Base-by-base conservation (phyloP, 2,329 filamentous ascomycete species). In the Paracoccidioides lutzii region DNA sequence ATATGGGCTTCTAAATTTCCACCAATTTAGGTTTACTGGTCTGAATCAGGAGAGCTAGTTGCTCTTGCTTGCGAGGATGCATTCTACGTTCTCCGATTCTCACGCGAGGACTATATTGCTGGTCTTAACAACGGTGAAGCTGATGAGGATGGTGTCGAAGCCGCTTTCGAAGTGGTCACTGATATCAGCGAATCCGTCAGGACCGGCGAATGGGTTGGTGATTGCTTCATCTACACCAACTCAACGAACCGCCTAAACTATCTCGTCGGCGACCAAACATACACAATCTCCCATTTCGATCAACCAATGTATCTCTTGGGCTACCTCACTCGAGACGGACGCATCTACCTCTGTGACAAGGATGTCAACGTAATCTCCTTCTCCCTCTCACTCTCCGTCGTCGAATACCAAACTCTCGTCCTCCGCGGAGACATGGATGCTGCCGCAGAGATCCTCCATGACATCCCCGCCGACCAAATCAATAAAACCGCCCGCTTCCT, bases 191-290 rank as follows among this genome's bases (percentile, higher is more conserved):
- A 97, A 74, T 88, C 81, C 60, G 90, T 97, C 53, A 87, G 88
- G 61, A 96, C 91, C 22, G 93, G 91, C 63, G 88, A 95, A 75
- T 98, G 93, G 93, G 88, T 98, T 56, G 93, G 93, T 59, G 93
- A 98, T 75, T 95, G 91, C 76, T 95, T 98, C 78, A 90, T 97
- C 70, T 98, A 97, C 79, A 96, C 93, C 55, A 97, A 95, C 78
- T 87, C 81, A 70, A 95, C 90, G 8, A 96, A 97, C 78, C 87
- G 93, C 59, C 78, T 98, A 58, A 97, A 97, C 77, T 97, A 97
- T 75, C 82, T 98, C 28, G 91, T 98, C 12, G 93, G 93, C 61
- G 93, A 97, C 73, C 90, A 97, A 75, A 95, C 90, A 12, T 96
- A 97, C 78, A 96, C 91, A 3, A 87, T 98, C 61, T 93, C 90